These are phyloP conservation scores for Cicer arietinum DNA, from an alignment of 306 rosid species.

Conservation along the genomic window DNA sequence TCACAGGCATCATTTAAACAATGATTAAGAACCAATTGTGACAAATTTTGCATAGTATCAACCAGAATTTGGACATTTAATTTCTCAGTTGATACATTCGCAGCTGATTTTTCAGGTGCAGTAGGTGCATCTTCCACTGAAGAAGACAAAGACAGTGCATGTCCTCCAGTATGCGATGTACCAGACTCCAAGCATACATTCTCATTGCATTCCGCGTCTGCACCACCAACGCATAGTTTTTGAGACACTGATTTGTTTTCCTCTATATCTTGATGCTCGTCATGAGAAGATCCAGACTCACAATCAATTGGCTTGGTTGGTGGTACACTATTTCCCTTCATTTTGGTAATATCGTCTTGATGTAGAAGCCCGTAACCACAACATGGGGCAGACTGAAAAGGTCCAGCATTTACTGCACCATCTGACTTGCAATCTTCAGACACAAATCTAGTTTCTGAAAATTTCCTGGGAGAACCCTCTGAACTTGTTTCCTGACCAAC, in stretches of 20 bases:
- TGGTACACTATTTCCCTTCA: slow-evolving; percentile 37
- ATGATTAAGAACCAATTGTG: slow-evolving; percentile 69
- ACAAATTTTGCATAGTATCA: slow-evolving; percentile 59
- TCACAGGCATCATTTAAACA: slow-evolving; percentile 52
- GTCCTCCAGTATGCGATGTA: slow-evolving; percentile 39
- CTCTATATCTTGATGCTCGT: slow-evolving; percentile 49
- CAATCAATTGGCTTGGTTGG: slow-evolving; percentile 48
- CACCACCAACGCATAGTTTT: slow-evolving; percentile 41
- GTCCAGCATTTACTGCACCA: slow-evolving; percentile 47
- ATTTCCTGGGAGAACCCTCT: slow-evolving; percentile 48
- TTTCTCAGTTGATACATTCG: slow-evolving; percentile 41
- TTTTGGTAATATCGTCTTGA: slow-evolving; percentile 44
- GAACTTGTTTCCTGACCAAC: slow-evolving; percentile 51
- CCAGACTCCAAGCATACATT: slow-evolving; percentile 40
- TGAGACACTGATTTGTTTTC: slow-evolving; percentile 45
- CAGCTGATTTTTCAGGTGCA: slow-evolving; percentile 44
- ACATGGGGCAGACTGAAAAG: slow-evolving; percentile 47
- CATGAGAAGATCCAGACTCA: slow-evolving; percentile 45
- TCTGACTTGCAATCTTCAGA: slow-evolving; percentile 50
- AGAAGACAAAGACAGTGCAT: slow-evolving; percentile 41
- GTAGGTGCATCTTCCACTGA: slow-evolving; percentile 47
- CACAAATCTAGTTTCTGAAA: slow-evolving; percentile 45
- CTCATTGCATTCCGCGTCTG: slow-evolving; percentile 42
- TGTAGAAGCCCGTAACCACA: slow-evolving; percentile 45
- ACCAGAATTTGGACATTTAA: slow-evolving; percentile 65